Percentiles rank a stretch among this genome's conserved stretches.
Conservation (phyloP, 306 rosid species). For the Pyrus pyrifolia region DNA sequence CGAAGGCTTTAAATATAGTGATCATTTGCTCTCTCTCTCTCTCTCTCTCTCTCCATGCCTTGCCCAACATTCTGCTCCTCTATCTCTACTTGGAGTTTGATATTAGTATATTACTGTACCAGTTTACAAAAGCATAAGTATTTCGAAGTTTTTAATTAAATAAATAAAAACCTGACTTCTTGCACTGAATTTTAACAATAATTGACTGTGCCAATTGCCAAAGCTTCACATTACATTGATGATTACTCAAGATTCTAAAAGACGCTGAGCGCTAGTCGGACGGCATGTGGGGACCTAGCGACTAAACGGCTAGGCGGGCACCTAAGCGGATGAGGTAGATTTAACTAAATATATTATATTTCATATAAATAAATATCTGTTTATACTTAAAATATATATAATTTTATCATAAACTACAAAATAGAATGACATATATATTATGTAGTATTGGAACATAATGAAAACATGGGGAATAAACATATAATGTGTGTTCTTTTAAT, state of each 20-base stretch:
- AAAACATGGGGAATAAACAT: too few species aligned
- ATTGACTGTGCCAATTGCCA: background rate
- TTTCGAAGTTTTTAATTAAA: background rate
- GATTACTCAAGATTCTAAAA: background rate
- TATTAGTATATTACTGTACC: background rate
- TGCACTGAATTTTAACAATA: background rate
- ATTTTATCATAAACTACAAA: too few species aligned
- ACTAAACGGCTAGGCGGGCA: too few species aligned
- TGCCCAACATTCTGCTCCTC: constrained; percentile 28
- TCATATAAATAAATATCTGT: too few species aligned
- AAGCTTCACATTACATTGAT: background rate
- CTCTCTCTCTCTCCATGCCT: background rate
- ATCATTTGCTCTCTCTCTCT: constrained; percentile 2
- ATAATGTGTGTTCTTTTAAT: too few species aligned
- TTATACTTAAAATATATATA: too few species aligned
- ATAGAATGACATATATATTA: too few species aligned
- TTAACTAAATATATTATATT: too few species aligned
- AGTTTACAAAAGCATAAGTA: background rate
- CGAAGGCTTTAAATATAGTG: constrained; percentile 5
- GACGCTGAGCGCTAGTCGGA: accelerated
- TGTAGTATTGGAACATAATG: too few species aligned
- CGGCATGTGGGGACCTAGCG: accelerated
- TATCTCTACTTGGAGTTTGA: constrained; percentile 6
- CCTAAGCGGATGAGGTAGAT: too few species aligned
- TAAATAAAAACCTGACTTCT: background rate